These are phyloP conservation scores for Mucor velutinosus DNA, from an alignment of 371 early-diverging fungal species.

Conservation along the genomic window DNA sequence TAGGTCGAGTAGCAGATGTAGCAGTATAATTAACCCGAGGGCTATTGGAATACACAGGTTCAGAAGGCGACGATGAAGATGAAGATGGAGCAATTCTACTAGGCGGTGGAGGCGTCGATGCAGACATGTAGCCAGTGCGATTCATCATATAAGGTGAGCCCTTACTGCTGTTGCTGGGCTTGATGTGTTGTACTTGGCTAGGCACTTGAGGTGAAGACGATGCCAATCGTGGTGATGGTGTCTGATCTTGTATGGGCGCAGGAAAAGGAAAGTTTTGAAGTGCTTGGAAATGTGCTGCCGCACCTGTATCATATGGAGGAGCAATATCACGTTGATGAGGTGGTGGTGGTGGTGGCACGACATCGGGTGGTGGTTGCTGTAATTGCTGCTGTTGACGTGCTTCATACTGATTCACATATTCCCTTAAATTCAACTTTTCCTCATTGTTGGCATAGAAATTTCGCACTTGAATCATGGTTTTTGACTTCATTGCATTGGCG, in stretches of 20 bases:
- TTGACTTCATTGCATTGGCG: conserved; percentile 71
- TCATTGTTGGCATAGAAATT: conserved; percentile 79
- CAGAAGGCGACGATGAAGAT: background rate
- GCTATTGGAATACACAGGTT: background rate
- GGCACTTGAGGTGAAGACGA: background rate
- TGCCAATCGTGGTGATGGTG: background rate
- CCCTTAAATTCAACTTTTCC: conserved; percentile 65
- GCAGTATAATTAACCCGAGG: background rate
- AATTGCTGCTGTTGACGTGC: conserved; percentile 10
- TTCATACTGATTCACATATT: conserved; percentile 49
- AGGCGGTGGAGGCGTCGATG: conserved; percentile 19
- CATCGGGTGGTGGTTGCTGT: background rate
- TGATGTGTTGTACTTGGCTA: background rate
- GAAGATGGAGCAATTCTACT: conserved; percentile 5
- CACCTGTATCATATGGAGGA: conserved; percentile 18
- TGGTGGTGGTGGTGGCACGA: background rate
- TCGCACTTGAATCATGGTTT: conserved; percentile 83
- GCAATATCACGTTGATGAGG: conserved; percentile 5
- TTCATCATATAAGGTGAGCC: background rate
- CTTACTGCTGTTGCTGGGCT: background rate
- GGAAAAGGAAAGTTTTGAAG: conserved; percentile 38
- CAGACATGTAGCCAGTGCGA: background rate
- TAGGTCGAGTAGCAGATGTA: conserved; percentile 7
- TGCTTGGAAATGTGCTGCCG: conserved; percentile 25
- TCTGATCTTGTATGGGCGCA: conserved; percentile 21